Conservation (phyloP, 2,329 filamentous ascomycete species). For the Penicillium sclerotiorum region DNA sequence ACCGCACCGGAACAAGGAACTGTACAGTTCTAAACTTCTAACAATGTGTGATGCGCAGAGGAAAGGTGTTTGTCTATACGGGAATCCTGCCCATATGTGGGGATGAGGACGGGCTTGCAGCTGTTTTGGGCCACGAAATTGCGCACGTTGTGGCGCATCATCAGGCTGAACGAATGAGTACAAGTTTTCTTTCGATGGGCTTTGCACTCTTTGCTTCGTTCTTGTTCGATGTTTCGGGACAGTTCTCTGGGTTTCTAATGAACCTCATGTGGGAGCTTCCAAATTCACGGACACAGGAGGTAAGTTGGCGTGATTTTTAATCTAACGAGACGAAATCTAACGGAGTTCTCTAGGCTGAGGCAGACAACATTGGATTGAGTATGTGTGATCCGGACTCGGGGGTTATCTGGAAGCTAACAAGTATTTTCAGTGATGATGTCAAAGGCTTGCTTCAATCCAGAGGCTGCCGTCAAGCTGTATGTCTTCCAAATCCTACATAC, state of each 20-base stretch:
- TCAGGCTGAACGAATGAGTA: slow-evolving; percentile 58
- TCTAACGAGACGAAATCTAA: background rate
- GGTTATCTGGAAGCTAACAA: too few relatives aligned
- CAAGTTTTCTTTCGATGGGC: slow-evolving; percentile 36
- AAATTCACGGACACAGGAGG: slow-evolving; percentile 60
- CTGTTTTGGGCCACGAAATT: slow-evolving; percentile 66
- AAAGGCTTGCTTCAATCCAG: slow-evolving; percentile 61
- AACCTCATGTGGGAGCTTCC: slow-evolving; percentile 57
- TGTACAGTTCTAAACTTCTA: too few relatives aligned
- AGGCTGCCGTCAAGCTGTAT: slow-evolving; percentile 56
- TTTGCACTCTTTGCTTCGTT: slow-evolving; percentile 30
- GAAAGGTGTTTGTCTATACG: slow-evolving; percentile 67
- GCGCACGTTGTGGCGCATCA: slow-evolving; percentile 64
- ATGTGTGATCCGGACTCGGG: too few relatives aligned
- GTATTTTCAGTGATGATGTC: slow-evolving; percentile 59
- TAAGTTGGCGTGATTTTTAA: slow-evolving; percentile 21
- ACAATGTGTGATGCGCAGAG: slow-evolving; percentile 36
- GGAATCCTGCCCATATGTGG: slow-evolving; percentile 61
- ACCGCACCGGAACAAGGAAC: too few relatives aligned
- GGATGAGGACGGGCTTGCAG: slow-evolving; percentile 61
- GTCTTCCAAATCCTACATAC: slow-evolving; percentile 11
- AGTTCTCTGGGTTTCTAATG: slow-evolving; percentile 44
- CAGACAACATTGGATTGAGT: slow-evolving; percentile 63
- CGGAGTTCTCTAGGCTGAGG: slow-evolving; percentile 51
- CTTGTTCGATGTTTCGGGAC: slow-evolving; percentile 45